Conservation (phyloP, 73 alveolate genomes). For the Halteria grandinella region DNA sequence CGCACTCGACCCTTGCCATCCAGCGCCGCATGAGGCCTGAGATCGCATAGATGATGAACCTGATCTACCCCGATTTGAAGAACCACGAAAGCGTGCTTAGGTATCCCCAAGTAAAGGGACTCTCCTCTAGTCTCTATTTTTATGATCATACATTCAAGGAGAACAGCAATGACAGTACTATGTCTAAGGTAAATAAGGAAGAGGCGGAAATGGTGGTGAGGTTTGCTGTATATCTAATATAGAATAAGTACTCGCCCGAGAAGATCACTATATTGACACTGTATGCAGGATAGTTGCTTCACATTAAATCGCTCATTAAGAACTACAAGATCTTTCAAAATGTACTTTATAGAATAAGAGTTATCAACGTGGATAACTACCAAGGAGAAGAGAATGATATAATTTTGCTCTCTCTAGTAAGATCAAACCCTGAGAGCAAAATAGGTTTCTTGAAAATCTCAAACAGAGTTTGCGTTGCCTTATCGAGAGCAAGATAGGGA, state of each 20-base stretch:
- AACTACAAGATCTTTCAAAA: not conserved
- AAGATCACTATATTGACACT: slow-evolving; percentile 82
- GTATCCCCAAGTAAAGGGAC: slow-evolving; percentile 71
- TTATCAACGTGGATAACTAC: slow-evolving; percentile 86
- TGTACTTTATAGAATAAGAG: slow-evolving; percentile 48
- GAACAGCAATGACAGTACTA: slow-evolving; percentile 56
- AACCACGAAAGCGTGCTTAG: slow-evolving; percentile 61
- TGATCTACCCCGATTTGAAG: slow-evolving; percentile 69
- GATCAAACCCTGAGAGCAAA: slow-evolving; percentile 67
- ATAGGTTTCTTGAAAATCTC: slow-evolving; percentile 82
- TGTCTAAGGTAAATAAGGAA: slow-evolving; percentile 72
- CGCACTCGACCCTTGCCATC: slow-evolving; percentile 59
- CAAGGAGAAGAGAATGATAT: slow-evolving; percentile 96
- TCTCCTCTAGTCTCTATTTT: slow-evolving; percentile 61
- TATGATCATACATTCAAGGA: slow-evolving; percentile 78
- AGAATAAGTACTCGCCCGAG: slow-evolving; percentile 62
- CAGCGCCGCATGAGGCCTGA: slow-evolving; percentile 91
- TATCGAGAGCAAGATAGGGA: slow-evolving; percentile 91
- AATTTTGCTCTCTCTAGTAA: slow-evolving; percentile 81
- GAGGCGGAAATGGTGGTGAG: slow-evolving; percentile 78
- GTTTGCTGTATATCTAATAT: slow-evolving; percentile 73
- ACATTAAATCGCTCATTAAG: slow-evolving; percentile 45
- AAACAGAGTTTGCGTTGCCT: slow-evolving; percentile 90
- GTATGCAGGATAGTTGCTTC: slow-evolving; percentile 80
- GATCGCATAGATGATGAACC: slow-evolving; percentile 80